These are phyloP conservation scores for Penicillium sp. DNA, from an alignment of 2,329 filamentous ascomycete genomes.

Conservation along the genomic window DNA sequence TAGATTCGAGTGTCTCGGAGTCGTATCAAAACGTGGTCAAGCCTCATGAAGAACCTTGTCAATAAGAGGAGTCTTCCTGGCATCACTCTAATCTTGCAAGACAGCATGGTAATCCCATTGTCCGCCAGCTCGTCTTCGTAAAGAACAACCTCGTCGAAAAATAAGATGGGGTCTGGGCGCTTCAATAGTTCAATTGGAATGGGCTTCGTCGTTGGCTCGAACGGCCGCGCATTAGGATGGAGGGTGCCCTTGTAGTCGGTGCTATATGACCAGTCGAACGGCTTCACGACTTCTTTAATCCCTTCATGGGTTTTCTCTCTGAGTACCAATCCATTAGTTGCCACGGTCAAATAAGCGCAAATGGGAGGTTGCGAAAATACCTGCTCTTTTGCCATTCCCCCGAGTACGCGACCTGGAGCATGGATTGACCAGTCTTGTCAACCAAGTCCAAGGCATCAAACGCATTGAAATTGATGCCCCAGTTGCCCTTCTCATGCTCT, in stretches of 20 bases:
- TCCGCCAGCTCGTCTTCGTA: conserved; percentile 98
- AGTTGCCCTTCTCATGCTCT: conserved; percentile 69
- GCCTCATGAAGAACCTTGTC: conserved; percentile 82
- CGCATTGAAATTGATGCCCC: conserved; percentile 78
- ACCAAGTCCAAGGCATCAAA: conserved; percentile 85
- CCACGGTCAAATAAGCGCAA: neutral
- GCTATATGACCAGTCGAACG: conserved; percentile 97
- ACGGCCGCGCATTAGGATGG: conserved; percentile 36
- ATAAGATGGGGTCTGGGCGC: conserved; percentile 87
- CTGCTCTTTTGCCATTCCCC: conserved; percentile 76
- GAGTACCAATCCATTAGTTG: conserved; percentile 38
- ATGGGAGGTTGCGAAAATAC: conserved; percentile 30
- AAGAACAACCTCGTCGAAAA: conserved; percentile 93
- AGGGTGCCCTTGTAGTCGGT: conserved; percentile 79
- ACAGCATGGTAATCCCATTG: conserved; percentile 89
- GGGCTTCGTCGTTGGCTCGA: conserved; percentile 48
- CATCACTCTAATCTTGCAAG: conserved; percentile 91
- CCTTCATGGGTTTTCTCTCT: conserved; percentile 77
- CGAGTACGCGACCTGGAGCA: conserved; percentile 93
- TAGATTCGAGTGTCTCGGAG: conserved; percentile 89
- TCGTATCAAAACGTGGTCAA: conserved; percentile 85
- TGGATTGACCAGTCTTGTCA: conserved; percentile 86
- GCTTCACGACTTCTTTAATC: conserved; percentile 90
- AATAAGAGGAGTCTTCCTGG: conserved; percentile 81
- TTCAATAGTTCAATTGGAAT: conserved; percentile 87